Evolutionary conservation across 495 filamentous ascomycete genomes (phyloP), one percentile per base, ranked within the genome.

Genomic region (Penicillium paxilli): DNA sequence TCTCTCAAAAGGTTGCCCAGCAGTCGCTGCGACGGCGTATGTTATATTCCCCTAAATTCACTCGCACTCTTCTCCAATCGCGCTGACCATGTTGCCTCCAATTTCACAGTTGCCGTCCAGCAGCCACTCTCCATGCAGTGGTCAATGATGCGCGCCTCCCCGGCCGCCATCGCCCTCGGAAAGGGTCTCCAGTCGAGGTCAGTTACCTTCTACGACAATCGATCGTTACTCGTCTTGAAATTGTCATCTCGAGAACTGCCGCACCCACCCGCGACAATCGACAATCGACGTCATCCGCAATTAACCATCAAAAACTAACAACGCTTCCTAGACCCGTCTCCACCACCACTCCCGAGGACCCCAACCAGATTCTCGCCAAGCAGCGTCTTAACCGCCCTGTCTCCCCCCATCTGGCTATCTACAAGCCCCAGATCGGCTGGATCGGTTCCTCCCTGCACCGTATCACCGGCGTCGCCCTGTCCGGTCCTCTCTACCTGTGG

Each of bases 371-470:
- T 76, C 92, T 98, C 69, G 83, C 80, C 57, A 74, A 83, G 57
- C 94, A 99, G 74, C 94, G 94, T 60, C 85, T 87, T 52, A 66
- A 77, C 62, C 95, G 94, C 44, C 94, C 94, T 60, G 81, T 95
- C 54, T 79, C 91, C 32, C 94, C 94, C 38, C 93, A 99, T 69
- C 84, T 99, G 48, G 63, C 72, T 54, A 92, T 96, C 82, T 99
- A 98, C 83, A 79, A 83, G 59, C 87, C 88, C 55, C 87, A 90
- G 74, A 87, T 98, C 65, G 92, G 92, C 49, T 96, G 88, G 88
- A 86, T 87, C 67, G 72, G 77, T 38, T 90, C 86, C 50, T 74
- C 65, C 48, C 75, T 89, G 71, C 86, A 90, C 80, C 90, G 94
- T 62, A 81, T 98, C 76, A 92, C 90, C 14, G 94, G 91, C 54